Evolutionary conservation across 2,329 filamentous ascomycete genomes (phyloP).

Genomic region (Epichloe hybrida): DNA sequence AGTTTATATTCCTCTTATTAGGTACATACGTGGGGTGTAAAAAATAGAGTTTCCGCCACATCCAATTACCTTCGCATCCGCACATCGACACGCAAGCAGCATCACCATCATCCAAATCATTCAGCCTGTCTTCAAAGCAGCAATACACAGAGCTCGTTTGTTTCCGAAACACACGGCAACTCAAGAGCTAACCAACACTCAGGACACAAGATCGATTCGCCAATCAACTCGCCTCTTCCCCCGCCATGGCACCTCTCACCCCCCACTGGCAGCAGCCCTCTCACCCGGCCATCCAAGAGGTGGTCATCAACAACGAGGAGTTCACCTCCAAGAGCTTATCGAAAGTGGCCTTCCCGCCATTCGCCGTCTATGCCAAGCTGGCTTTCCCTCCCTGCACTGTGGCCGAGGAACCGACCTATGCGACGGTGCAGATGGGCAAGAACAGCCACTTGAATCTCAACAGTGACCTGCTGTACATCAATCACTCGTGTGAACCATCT

Average conservation of each 20-base stretch:
- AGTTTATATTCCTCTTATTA: background rate
- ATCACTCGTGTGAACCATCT: slow-evolving; percentile 54
- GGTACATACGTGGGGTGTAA: background rate
- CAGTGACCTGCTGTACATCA: slow-evolving; percentile 53
- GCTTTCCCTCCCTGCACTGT: slow-evolving; percentile 47
- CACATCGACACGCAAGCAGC: background rate
- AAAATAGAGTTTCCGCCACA: background rate
- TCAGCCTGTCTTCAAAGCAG: too few relatives aligned
- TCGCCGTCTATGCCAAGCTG: slow-evolving; percentile 53
- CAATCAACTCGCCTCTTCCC: background rate
- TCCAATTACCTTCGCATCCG: background rate
- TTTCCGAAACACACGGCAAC: too few relatives aligned
- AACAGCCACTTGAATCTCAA: slow-evolving; percentile 48
- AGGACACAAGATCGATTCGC: background rate
- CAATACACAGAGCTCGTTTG: too few relatives aligned
- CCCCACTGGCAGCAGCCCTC: slow-evolving; percentile 49
- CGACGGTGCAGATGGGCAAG: slow-evolving; percentile 47
- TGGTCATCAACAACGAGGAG: slow-evolving; percentile 37
- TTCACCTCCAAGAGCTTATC: slow-evolving; percentile 50
- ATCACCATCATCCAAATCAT: background rate
- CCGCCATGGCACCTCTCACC: slow-evolving; percentile 38
- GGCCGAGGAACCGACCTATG: slow-evolving; percentile 44
- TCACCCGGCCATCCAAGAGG: slow-evolving; percentile 43
- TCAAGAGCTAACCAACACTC: background rate
- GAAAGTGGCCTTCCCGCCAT: slow-evolving; percentile 40